Evolutionary conservation across 192 early-diverging fungal genomes (phyloP).

Genomic region (Linnemannia hyalina): DNA sequence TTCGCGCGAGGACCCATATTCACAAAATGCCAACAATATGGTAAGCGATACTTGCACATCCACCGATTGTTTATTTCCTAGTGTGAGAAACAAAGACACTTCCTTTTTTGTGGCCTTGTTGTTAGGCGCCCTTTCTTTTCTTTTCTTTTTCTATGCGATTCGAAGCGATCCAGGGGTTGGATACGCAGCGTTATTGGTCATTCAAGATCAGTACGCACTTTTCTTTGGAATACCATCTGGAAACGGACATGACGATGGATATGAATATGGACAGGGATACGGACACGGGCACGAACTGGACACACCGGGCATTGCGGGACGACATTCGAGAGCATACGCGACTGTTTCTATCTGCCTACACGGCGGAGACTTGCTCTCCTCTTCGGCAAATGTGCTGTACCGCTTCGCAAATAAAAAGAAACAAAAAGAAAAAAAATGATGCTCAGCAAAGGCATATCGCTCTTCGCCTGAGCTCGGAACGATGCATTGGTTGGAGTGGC

Average conservation of each 20-base stretch:
- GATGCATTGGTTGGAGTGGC: slow-evolving; percentile 3
- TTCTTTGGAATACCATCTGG: neutral
- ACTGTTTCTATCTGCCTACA: neutral
- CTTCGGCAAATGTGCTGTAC: slow-evolving; percentile 6
- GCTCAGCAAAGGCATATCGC: neutral
- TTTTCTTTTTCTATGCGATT: neutral
- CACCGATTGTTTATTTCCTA: neutral
- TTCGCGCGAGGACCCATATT: slow-evolving; percentile 7
- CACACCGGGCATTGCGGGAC: neutral
- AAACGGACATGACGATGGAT: neutral
- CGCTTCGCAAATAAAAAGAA: slow-evolving; percentile 37
- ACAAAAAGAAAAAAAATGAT: neutral
- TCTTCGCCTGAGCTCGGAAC: neutral
- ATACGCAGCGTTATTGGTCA: neutral
- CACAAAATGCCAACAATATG: slow-evolving; percentile 22
- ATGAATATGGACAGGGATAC: neutral
- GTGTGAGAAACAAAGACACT: neutral
- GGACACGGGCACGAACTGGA: neutral
- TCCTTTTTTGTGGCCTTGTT: neutral
- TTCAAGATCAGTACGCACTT: neutral
- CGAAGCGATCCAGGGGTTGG: neutral
- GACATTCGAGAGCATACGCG: neutral
- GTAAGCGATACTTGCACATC: slow-evolving; percentile 7
- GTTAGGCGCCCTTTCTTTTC: neutral
- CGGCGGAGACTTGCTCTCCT: slow-evolving; percentile 1